phyloP scores from a whole-genome alignment of 1,139 yeast genomes.

The Hemisphaericaspora lyxosophila region DNA sequence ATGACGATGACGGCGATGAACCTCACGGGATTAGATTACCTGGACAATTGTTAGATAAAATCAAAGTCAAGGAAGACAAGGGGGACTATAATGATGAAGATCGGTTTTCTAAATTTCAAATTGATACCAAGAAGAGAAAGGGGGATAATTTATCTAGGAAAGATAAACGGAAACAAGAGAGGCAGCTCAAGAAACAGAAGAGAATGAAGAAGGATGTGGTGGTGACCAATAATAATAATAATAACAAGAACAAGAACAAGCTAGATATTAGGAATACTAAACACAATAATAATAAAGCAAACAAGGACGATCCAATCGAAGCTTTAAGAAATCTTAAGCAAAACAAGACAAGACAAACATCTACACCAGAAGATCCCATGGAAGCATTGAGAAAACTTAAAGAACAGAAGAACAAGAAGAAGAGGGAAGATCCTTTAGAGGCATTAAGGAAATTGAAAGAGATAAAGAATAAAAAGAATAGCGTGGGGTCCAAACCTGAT shows the following conservation, averaged over 20 bases:
- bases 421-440: constrained; percentile 34
- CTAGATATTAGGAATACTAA: too few relatives aligned
- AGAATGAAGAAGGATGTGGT: constrained; percentile 8
- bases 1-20: constrained; percentile 7
- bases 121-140: constrained; percentile 30
- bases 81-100: constrained; percentile 39
- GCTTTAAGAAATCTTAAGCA: constrained; percentile 23
- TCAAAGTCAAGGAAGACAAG: constrained; percentile 45
- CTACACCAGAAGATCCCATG: constrained; percentile 14
- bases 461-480: constrained; percentile 17
- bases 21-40: constrained; percentile 63
- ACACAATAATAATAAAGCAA: neutral
- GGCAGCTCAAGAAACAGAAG: constrained; percentile 51
- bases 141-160: constrained; percentile 42
- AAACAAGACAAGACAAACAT: neutral
- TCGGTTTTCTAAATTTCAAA: constrained; percentile 24
- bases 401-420: constrained; percentile 18
- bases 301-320: constrained; percentile 24
- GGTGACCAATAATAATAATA: constrained; percentile 5
- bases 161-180: constrained; percentile 57
- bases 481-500: constrained; percentile 2
- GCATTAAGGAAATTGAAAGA: constrained; percentile 21
- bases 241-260: neutral
- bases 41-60: constrained; percentile 62
- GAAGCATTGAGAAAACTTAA: constrained; percentile 23